A percentile compares a stretch with the other conserved stretches of the same genome.
phyloP scores from a whole-genome alignment of 2,329 filamentous ascomycete species.

The Blastomyces emzantsi region DNA sequence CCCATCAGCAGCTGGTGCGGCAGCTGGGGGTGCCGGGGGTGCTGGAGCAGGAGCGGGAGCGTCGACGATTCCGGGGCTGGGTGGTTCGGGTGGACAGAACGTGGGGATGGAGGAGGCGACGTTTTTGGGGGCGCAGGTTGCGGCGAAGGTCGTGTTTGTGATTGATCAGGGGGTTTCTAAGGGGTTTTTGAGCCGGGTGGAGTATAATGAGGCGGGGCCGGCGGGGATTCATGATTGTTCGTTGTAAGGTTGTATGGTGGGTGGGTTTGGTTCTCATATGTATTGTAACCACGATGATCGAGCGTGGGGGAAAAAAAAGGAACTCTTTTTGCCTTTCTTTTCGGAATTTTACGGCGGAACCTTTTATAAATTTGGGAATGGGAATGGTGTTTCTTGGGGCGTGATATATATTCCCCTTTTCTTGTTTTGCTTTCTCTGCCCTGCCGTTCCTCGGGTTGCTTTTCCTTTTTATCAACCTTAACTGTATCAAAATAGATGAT shows the following conservation, averaged over 20 bases:
- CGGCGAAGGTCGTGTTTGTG: conserved; percentile 65
- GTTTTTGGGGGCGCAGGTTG: conserved; percentile 82
- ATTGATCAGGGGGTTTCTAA: conserved; percentile 58
- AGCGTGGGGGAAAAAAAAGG: too few relatives aligned
- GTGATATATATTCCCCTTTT: background rate
- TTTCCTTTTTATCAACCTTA: background rate
- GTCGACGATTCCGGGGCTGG: background rate
- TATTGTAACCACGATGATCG: too few relatives aligned
- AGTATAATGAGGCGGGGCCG: conserved; percentile 60
- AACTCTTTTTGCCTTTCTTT: background rate
- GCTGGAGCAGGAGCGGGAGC: conserved; percentile 2
- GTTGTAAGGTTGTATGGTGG: conserved; percentile 16
- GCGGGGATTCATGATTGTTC: conserved; percentile 52
- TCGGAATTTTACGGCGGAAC: background rate
- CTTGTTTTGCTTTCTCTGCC: background rate
- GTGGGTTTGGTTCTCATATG: background rate
- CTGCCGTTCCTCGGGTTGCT: background rate
- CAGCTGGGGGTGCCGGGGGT: conserved; percentile 35
- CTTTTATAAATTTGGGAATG: background rate
- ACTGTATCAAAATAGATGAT: background rate
- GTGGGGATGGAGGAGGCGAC: conserved; percentile 66
- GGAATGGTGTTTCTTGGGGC: background rate
- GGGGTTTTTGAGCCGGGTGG: conserved; percentile 58
- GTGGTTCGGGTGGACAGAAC: conserved; percentile 20
- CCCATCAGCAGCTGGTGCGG: conserved; percentile 9